These are phyloP conservation scores for Boletus reticulatus DNA, from an alignment of 768 basidiomycete genomes.

Conservation along the genomic window DNA sequence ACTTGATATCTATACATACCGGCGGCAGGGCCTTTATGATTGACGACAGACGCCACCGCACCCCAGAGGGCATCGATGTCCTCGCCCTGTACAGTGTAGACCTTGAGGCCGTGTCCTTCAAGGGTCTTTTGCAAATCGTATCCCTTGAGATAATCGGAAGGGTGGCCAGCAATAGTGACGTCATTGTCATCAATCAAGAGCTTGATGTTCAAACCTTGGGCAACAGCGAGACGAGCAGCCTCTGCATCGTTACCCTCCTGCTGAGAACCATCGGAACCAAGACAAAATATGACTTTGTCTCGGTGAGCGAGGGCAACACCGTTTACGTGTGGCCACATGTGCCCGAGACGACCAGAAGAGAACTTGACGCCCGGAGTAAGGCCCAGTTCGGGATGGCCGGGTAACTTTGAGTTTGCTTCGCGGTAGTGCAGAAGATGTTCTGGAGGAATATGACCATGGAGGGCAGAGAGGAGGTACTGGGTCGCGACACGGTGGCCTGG, in stretches of 20 bases:
- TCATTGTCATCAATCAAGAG: constrained; percentile 88
- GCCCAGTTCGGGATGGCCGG: constrained; percentile 87
- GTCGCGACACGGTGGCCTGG: constrained; percentile 88
- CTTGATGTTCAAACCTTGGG: constrained; percentile 80
- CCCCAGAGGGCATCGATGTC: constrained; percentile 77
- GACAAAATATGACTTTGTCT: constrained; percentile 74
- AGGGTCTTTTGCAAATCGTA: constrained; percentile 71
- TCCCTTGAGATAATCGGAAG: constrained; percentile 81
- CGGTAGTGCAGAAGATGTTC: constrained; percentile 85
- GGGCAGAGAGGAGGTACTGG: constrained; percentile 79
- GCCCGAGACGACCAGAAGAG: constrained; percentile 89
- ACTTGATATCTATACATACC: constrained; percentile 37
- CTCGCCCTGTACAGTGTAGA: constrained; percentile 72
- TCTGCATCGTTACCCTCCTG: constrained; percentile 93
- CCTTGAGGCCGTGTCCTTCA: constrained; percentile 79
- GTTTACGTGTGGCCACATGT: constrained; percentile 89
- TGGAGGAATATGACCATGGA: constrained; percentile 67
- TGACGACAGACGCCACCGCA: constrained; percentile 54
- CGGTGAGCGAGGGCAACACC: constrained; percentile 80
- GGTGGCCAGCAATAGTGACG: constrained; percentile 90
- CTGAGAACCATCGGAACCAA: constrained; percentile 89
- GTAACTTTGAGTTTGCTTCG: constrained; percentile 81
- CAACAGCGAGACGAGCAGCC: constrained; percentile 84
- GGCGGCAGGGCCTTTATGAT: constrained; percentile 73
- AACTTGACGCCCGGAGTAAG: constrained; percentile 92